Conservation (phyloP, 495 filamentous ascomycete species). For the Lophiostoma macrostomum region DNA sequence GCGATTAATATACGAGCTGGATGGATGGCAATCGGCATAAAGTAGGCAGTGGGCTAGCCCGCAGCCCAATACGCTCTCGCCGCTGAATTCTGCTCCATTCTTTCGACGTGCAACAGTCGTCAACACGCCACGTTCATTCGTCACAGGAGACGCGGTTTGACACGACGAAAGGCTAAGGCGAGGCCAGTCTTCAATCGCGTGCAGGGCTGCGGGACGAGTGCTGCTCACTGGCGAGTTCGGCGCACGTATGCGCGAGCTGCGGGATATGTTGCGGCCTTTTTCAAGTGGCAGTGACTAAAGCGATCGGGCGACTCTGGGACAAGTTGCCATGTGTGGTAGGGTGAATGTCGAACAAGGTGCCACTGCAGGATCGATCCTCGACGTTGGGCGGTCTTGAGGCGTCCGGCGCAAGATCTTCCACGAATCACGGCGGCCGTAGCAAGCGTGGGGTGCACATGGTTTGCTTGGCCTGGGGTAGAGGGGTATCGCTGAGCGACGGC, state of each 20-base stretch:
- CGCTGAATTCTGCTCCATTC: slow-evolving; percentile 8
- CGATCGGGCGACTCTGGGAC: slow-evolving; percentile 8
- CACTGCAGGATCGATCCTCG: slow-evolving; percentile 12
- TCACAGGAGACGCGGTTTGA: slow-evolving; percentile 11
- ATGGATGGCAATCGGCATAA: slow-evolving; percentile 28
- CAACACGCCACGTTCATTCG: slow-evolving; percentile 15
- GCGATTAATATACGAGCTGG: slow-evolving; percentile 33
- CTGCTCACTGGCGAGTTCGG: slow-evolving; percentile 3
- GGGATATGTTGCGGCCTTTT: slow-evolving; percentile 32
- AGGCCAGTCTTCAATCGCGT: not conserved
- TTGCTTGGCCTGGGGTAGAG: slow-evolving; percentile 23
- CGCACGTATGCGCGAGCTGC: slow-evolving; percentile 19
- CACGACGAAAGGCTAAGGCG: slow-evolving; percentile 2
- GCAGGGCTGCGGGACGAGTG: slow-evolving; percentile 12
- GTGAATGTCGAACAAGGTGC: slow-evolving; percentile 20
- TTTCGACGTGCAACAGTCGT: slow-evolving; percentile 5
- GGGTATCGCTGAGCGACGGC: slow-evolving; percentile 1
- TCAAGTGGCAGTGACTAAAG: slow-evolving; percentile 26
- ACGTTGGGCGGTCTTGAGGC: not conserved
- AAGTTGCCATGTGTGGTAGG: slow-evolving; percentile 12
- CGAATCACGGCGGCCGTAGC: not conserved
- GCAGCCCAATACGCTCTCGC: slow-evolving; percentile 28
- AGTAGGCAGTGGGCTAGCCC: slow-evolving; percentile 29
- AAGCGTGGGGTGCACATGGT: slow-evolving; percentile 17
- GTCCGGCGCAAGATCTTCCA: slow-evolving; percentile 14